Evolutionary conservation across 768 basidiomycete species (phyloP).

Genomic region (Tephrocybe sp.): DNA sequence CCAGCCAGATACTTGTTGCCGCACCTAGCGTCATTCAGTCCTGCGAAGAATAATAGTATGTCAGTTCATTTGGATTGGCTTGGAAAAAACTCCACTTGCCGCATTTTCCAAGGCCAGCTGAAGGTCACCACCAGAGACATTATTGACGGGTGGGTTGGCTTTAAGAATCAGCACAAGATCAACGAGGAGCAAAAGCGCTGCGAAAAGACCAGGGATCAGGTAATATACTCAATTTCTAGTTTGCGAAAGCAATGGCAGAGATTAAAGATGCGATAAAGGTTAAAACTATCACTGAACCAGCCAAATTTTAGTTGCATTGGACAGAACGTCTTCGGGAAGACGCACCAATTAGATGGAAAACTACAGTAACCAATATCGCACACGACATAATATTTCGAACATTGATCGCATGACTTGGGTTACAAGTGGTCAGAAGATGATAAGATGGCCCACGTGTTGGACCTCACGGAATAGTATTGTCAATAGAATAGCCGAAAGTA

Average conservation of each 20-base stretch:
- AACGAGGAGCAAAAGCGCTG: conserved; percentile 48
- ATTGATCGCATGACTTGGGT: conserved; percentile 28
- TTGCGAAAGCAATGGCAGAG: conserved; percentile 17
- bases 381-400: conserved; percentile 40
- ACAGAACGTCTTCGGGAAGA: background rate
- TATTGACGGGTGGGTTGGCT: conserved; percentile 37
- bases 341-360: conserved; percentile 54
- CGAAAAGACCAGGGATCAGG: conserved; percentile 32
- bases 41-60: conserved; percentile 18
- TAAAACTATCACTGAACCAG: conserved; percentile 40
- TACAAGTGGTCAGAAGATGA: background rate
- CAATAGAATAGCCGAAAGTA: conserved; percentile 53
- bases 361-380: conserved; percentile 44
- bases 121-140: conserved; percentile 38
- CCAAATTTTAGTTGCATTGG: no score
- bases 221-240: conserved; percentile 37
- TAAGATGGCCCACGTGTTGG: background rate
- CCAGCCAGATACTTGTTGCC: conserved; percentile 45
- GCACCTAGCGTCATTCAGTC: conserved; percentile 57
- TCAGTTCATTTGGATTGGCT: background rate
- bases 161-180: conserved; percentile 49
- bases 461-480: conserved; percentile 42
- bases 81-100: conserved; percentile 25
- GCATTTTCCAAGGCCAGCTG: conserved; percentile 48
- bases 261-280: conserved; percentile 47